Base-by-base conservation (phyloP, 164 flowering plant species). In the Santalum album region DNA sequence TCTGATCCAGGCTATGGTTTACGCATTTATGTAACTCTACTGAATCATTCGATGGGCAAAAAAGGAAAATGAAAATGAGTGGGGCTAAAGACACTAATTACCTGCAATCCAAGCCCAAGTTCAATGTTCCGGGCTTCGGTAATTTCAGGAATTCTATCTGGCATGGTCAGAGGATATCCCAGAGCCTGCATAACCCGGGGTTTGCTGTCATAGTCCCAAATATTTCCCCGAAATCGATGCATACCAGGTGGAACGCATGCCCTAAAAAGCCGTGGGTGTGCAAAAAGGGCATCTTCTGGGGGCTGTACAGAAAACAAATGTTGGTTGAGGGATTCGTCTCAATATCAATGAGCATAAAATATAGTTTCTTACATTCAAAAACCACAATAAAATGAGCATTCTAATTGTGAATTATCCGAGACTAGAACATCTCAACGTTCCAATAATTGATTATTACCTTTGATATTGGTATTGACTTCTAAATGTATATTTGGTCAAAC, bases 211-310 rank as follows among this genome's bases (percentile, higher is more conserved):
- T 64, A 92, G 70, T 92, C 98, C 98, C 98, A 92, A 36, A 92
- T 68, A 68, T 92, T 88, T 54, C 95, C 96, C 32, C 94, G 72
- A 68, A 92, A 92, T 26, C 96, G 76, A 68, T 92, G 98, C 95
- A 92, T 86, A n/a, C 98, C 98, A 2, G 96, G 92, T 25, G 96
- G 96, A 44, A 88, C 96, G 53, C 96, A 88, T 49, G 90, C 96
- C 65, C 96, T 73, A 56, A 85, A 88, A 58, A 88, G 84, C 72
- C 98, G 80, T 20, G 98, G 98, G 43, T 88, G 96, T 46, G 87
- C 90, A 77, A 92, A 92, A 42, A 81, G 86, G 55, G 92, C 90
- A 77, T 86, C 91, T 73, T 75, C 84, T 21, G 95, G 95, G 59
- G 92, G 92, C 91, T 86, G 83, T 53, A 64, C 43, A 46, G 45